Base-by-base conservation (phyloP, 1,284 basidiomycete species). In the Boletus nobilissimus region DNA sequence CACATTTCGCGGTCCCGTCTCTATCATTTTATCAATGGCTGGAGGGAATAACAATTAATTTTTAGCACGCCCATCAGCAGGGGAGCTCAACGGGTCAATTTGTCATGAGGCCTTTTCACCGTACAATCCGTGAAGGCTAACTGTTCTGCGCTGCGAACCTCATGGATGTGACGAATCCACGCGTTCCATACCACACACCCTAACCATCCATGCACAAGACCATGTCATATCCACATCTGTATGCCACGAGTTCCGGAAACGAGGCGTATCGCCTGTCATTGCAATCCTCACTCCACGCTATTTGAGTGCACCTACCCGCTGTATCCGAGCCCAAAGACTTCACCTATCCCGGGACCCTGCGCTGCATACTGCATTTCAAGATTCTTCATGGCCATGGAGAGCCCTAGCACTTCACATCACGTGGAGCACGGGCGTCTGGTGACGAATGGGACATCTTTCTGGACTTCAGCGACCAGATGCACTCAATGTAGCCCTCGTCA, bases 401-500 rank as follows among this genome's bases (percentile, higher is more conserved):
- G 75, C 26, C 67, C 67, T 24, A 69, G 43, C 29, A 34, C 73
- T 60, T 73, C 62, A 26, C 38, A 66, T 68, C 38, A 36, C 29
- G 29, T 29, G n/a, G 74, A 60, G 26, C 54, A 76, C 24, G 5
- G 48, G 40, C 43, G 2, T 26, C 36, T n/a, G n/a, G 16, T 66
- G 5, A 71, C 67, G 2, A 66, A 9, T 36, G n/a, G 32, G 11
- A 51, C 79, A 16, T 67, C 79, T 16, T 11, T 51, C 11, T 72
- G 6, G 10, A 34, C 77, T 51, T 38, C 63, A 6, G 19, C 40
- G 32, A 24, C 70, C 26, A 76, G 76, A 66, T 83, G 81, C 43
- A 34, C 68, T n/a, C 77, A 70, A 36, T 82, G 81, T 70, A 82
- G 76, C 38, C 16, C 36, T 54, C 69, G 46, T 54, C 76, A 39